Evolutionary conservation across 768 basidiomycete species (phyloP).

Genomic region (Albatrellus ellisii): DNA sequence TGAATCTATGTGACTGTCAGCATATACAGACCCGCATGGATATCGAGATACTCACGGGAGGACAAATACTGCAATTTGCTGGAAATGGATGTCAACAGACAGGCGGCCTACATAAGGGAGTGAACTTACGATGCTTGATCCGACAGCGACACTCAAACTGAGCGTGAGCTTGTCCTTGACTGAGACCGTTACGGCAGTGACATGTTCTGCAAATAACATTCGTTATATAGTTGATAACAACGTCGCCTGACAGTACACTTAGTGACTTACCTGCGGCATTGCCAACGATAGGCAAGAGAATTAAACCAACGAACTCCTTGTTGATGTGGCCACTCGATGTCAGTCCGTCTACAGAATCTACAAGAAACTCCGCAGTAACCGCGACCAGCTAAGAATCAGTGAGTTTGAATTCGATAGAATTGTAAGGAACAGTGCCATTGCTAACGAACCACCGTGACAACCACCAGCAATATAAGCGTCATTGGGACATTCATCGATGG

Average conservation of each 20-base stretch:
- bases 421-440: not conserved
- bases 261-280: constrained; percentile 57
- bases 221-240: constrained; percentile 6
- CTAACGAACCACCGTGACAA: constrained; percentile 27
- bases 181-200: constrained; percentile 84
- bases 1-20: constrained; percentile 43
- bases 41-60: constrained; percentile 46
- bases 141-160: constrained; percentile 82
- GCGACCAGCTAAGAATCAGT: constrained; percentile 27
- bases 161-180: constrained; percentile 84
- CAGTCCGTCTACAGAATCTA: constrained; percentile 72
- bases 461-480: constrained; percentile 22
- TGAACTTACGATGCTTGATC: constrained; percentile 59
- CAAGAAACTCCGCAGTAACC: constrained; percentile 49
- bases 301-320: constrained; percentile 77
- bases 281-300: constrained; percentile 84
- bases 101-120: no score
- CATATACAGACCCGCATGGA: not conserved
- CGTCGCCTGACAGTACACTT: not conserved
- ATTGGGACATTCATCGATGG: constrained; percentile 24
- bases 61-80: constrained; percentile 81
- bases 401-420: not conserved
- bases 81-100: no score
- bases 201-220: constrained; percentile 44
- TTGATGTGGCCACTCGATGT: constrained; percentile 42